Evolutionary conservation across 371 early-diverging fungal species (phyloP).

Genomic region (Coemansia sp.): DNA sequence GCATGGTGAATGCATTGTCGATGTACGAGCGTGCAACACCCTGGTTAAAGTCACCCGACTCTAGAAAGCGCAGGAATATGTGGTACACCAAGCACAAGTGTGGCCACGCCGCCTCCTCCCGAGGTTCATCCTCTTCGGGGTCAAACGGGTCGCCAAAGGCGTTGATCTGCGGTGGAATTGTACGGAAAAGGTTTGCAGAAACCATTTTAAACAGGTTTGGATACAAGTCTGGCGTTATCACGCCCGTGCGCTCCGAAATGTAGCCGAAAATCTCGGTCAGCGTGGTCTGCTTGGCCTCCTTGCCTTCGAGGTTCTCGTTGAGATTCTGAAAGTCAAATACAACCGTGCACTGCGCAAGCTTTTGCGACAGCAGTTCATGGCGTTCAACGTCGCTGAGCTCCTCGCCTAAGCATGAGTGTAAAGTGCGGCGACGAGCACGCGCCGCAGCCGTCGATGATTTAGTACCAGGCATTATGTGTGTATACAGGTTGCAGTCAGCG

Average conservation of each 20-base stretch:
- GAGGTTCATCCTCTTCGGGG: slow-evolving; percentile 98
- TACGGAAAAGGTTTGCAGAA: slow-evolving; percentile 82
- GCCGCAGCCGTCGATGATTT: neutral
- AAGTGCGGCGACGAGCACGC: neutral
- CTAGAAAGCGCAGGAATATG: slow-evolving; percentile 93
- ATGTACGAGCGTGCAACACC: slow-evolving; percentile 92
- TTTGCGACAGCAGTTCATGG: slow-evolving; percentile 72
- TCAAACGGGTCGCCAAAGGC: slow-evolving; percentile 91
- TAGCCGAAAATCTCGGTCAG: slow-evolving; percentile 90
- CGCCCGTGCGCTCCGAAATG: slow-evolving; percentile 78
- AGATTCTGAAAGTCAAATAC: slow-evolving; percentile 93
- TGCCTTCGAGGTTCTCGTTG: slow-evolving; percentile 79
- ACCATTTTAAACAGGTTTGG: slow-evolving; percentile 91
- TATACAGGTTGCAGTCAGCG: neutral
- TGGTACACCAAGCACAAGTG: slow-evolving; percentile 96
- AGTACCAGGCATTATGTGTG: slow-evolving; percentile 7
- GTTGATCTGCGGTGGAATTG: slow-evolving; percentile 90
- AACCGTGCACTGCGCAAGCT: slow-evolving; percentile 84
- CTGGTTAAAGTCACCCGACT: slow-evolving; percentile 94
- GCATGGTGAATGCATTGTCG: slow-evolving; percentile 76
- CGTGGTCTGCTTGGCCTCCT: slow-evolving; percentile 90
- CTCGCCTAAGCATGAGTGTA: neutral
- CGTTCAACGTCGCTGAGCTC: slow-evolving; percentile 37
- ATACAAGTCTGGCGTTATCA: slow-evolving; percentile 83
- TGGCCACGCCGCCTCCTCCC: slow-evolving; percentile 94